A percentile compares a stretch with the other conserved stretches of the same genome.
Conservation (phyloP, 192 early-diverging fungal species). For the Endogone sp. region DNA sequence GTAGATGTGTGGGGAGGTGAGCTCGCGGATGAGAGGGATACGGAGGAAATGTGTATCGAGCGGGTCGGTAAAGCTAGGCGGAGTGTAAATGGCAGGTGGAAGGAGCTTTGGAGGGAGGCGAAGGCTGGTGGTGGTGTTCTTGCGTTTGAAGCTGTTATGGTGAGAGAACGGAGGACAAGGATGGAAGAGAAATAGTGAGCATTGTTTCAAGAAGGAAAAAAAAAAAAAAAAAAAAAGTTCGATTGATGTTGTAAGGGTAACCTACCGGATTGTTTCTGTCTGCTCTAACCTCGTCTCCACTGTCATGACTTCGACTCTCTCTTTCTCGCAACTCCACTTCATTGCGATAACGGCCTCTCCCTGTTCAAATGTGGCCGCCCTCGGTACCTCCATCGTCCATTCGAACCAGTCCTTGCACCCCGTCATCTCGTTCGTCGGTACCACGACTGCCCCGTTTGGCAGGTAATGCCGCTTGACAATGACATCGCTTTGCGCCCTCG, state of each 20-base stretch:
- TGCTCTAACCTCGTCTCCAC: constrained; percentile 26
- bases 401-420: constrained; percentile 30
- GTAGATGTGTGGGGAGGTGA: constrained; percentile 19
- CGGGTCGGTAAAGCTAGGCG: constrained; percentile 13
- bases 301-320: constrained; percentile 21
- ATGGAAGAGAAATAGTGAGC: neutral
- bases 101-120: constrained; percentile 18
- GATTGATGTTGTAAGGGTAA: neutral
- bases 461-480: constrained; percentile 25
- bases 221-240: too few species aligned
- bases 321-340: constrained; percentile 34
- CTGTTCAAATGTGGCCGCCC: constrained; percentile 26
- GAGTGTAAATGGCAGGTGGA: constrained; percentile 18
- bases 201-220: too few species aligned
- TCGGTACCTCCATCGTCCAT: constrained; percentile 26
- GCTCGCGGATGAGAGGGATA: constrained; percentile 16
- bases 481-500: constrained; percentile 21
- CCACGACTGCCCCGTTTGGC: constrained; percentile 27
- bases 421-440: constrained; percentile 19
- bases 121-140: constrained; percentile 17
- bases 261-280: constrained; percentile 26
- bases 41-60: constrained; percentile 32
- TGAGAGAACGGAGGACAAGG: neutral
- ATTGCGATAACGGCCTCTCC: constrained; percentile 27
- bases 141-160: constrained; percentile 15